phyloP scores from a whole-genome alignment of 768 basidiomycete genomes.

The Boletus rubroflammeus region DNA sequence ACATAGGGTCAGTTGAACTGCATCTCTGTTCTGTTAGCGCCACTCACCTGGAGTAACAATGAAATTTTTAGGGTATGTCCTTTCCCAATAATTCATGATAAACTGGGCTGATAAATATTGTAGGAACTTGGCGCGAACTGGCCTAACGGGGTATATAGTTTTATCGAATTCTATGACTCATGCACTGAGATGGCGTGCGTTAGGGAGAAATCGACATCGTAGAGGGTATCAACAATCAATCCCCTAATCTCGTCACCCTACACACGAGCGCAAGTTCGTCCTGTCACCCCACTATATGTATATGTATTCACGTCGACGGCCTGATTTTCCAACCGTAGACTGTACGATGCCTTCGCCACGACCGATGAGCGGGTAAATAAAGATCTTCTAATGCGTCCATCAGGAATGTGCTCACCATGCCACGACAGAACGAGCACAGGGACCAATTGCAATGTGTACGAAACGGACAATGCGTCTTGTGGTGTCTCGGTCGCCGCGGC shows the following conservation, averaged over 20 bases:
- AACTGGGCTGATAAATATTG: not conserved
- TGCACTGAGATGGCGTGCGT: not conserved
- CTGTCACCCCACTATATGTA: not conserved
- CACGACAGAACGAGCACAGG: constrained; percentile 18
- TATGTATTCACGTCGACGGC: not conserved
- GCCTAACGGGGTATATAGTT: constrained; percentile 15
- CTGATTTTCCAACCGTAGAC: constrained; percentile 10
- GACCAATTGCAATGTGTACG: constrained; percentile 30
- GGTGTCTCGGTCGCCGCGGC: constrained; percentile 26
- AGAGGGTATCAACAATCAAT: constrained; percentile 33
- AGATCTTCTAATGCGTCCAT: not conserved
- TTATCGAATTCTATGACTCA: not conserved
- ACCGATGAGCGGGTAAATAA: constrained; percentile 29
- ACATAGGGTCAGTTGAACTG: constrained; percentile 16
- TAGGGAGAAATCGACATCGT: constrained; percentile 35
- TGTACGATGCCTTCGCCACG: constrained; percentile 35
- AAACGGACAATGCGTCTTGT: constrained; percentile 31
- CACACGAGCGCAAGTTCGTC: constrained; percentile 27
- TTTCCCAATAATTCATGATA: not conserved
- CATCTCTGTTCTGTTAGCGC: not conserved
- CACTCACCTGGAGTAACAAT: not conserved
- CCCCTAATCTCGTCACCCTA: constrained; percentile 25
- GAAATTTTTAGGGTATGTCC: constrained; percentile 18
- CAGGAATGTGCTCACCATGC: not conserved
- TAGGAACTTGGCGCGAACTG: constrained; percentile 29